Conservation (phyloP, 2,329 filamentous ascomycete species). For the Blastomyces gilchristii region DNA sequence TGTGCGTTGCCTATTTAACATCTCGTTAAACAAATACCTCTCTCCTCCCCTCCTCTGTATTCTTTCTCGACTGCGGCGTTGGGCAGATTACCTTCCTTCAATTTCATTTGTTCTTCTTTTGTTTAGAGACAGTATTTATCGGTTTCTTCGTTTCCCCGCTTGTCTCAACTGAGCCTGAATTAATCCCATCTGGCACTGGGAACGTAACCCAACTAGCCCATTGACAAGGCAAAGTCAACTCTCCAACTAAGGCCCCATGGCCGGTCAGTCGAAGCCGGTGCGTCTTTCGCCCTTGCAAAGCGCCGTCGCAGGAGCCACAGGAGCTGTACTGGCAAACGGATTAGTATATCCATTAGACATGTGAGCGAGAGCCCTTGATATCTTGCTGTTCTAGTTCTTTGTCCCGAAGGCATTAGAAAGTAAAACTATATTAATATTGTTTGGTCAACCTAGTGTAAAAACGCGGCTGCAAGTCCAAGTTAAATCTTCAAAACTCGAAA, state of each 20-base stretch:
- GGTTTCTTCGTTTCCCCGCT: neutral
- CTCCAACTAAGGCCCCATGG: conserved; percentile 32
- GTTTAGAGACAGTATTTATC: neutral
- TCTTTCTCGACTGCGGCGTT: neutral
- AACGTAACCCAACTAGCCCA: neutral
- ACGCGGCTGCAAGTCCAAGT: conserved; percentile 93
- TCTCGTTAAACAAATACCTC: neutral
- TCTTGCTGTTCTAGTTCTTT: neutral
- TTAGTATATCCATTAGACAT: conserved; percentile 95
- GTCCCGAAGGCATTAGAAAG: neutral
- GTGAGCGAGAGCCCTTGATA: conserved; percentile 53
- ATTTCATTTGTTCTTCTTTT: neutral
- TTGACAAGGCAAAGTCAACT: neutral
- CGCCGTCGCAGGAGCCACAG: conserved; percentile 83
- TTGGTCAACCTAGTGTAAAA: conserved; percentile 60
- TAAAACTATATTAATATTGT: conserved; percentile 6
- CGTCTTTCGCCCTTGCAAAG: conserved; percentile 82
- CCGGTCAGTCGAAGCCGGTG: conserved; percentile 52
- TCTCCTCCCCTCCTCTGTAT: neutral
- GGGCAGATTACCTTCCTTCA: neutral
- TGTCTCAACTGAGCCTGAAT: neutral
- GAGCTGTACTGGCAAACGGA: conserved; percentile 88
- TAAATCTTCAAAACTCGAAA: conserved; percentile 47
- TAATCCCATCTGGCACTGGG: too few relatives aligned
- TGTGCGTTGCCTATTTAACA: neutral